These are phyloP conservation scores for Cystobasidium onofrii DNA, from an alignment of 768 basidiomycete genomes.

Conservation along the genomic window DNA sequence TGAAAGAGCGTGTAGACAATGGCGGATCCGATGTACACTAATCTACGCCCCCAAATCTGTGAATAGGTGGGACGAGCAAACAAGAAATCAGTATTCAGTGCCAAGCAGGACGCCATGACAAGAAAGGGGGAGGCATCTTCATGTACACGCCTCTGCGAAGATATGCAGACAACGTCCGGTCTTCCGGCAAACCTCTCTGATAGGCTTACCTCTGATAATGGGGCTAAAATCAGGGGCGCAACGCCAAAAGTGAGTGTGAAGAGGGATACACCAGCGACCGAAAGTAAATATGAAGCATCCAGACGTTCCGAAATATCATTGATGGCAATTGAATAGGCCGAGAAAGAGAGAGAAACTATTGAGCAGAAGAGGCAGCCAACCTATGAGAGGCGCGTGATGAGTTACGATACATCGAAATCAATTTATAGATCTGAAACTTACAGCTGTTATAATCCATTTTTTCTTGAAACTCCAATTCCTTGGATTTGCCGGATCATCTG, in stretches of 20 bases:
- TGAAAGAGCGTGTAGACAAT: slow-evolving; percentile 15
- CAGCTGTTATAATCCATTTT: slow-evolving; percentile 17
- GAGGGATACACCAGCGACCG: not conserved
- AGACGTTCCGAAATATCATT: slow-evolving; percentile 2
- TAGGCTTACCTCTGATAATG: slow-evolving; percentile 11
- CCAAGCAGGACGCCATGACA: too few species aligned
- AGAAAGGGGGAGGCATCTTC: too few species aligned
- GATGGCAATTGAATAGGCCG: slow-evolving; percentile 20
- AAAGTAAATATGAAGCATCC: not conserved
- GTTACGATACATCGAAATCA: too few species aligned
- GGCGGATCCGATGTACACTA: slow-evolving; percentile 13
- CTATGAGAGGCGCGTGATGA: not conserved
- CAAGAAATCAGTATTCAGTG: too few species aligned
- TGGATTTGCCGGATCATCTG: slow-evolving; percentile 27
- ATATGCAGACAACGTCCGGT: too few species aligned
- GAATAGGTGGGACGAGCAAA: too few species aligned
- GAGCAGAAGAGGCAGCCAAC: not conserved
- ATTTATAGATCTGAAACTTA: not conserved
- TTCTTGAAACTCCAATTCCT: slow-evolving; percentile 5
- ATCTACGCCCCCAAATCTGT: slow-evolving; percentile 11
- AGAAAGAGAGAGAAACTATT: slow-evolving; percentile 5
- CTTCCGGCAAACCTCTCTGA: too few species aligned
- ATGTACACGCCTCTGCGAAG: too few species aligned
- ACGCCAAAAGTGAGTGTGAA: slow-evolving; percentile 17
- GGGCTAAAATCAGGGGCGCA: slow-evolving; percentile 5